Conservation (phyloP, 768 basidiomycete genomes). For the Tulasnella sp. region DNA sequence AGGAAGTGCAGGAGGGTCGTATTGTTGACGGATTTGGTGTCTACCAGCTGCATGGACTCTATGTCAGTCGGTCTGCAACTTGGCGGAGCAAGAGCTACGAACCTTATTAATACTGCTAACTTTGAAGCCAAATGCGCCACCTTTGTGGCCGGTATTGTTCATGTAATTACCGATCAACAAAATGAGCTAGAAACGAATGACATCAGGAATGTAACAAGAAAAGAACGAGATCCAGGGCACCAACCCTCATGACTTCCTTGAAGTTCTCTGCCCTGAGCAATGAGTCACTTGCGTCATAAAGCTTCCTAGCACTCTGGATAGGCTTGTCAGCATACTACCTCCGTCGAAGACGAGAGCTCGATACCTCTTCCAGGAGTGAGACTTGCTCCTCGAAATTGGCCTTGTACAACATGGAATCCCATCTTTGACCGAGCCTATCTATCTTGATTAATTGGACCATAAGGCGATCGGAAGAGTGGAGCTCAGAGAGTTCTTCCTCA, state of each 20-base stretch:
- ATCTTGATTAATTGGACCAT: constrained; percentile 98
- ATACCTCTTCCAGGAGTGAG: constrained; percentile 74
- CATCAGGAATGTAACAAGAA: neutral
- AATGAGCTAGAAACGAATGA: constrained; percentile 57
- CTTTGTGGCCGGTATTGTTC: constrained; percentile 94
- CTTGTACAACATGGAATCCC: constrained; percentile 95
- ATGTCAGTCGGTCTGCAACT: constrained; percentile 11
- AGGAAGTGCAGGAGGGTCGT: constrained; percentile 93
- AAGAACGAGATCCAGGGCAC: constrained; percentile 32
- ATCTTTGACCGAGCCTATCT: constrained; percentile 76
- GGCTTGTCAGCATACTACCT: constrained; percentile 11
- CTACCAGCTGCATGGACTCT: constrained; percentile 65
- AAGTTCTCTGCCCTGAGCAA: constrained; percentile 80
- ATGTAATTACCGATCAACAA: constrained; percentile 96
- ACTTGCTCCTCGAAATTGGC: constrained; percentile 83
- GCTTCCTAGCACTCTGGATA: constrained; percentile 68
- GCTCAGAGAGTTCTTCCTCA: constrained; percentile 73
- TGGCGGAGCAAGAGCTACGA: constrained; percentile 30
- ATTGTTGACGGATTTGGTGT: constrained; percentile 94
- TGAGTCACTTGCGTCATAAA: constrained; percentile 75
- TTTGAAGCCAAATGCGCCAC: constrained; percentile 95
- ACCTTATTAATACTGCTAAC: constrained; percentile 98
- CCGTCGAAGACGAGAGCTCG: constrained; percentile 33
- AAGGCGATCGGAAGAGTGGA: constrained; percentile 93
- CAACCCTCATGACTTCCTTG: constrained; percentile 82